Base-by-base conservation (phyloP, 2,329 filamentous ascomycete species). In the Ophiosphaerella herpotricha region DNA sequence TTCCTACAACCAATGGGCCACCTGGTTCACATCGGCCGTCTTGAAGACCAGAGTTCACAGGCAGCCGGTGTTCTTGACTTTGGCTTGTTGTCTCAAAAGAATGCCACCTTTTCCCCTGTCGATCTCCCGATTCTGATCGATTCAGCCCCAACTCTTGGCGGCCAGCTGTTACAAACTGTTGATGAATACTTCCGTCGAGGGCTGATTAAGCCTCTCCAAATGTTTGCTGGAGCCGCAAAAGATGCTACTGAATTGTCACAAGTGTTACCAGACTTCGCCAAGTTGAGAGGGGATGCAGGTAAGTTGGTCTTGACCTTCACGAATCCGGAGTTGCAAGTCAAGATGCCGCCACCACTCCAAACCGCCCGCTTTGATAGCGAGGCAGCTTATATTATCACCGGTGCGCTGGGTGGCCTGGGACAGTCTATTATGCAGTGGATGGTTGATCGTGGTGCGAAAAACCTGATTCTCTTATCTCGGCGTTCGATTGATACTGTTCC, bases 1-100 rank as follows among this genome's bases (percentile, higher is more conserved):
- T 52, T 42, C 33, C 7, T 68, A 26, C 65, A 65, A n/a, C 43
- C 48, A 11, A 61, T 63, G 35, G 69, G 69, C 2, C 55, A 61
- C 12, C 68, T 71, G 52, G 24, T 61, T 29, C 51, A 61, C 18
- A 40, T 62, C 9, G 57, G 58, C 3, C 43, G 39, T 16, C 5
- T 16, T 1, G 56, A 60, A 11, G 18, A 46, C 9, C 16, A 33
- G n/a, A 21, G 12, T 8, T 7, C 16, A 11, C 37, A 18, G 5
- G 40, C 7, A 14, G 24, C 49, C 13, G 26, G 29, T 11, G 21
- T 55, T 18, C 7, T 29, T 29, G 26, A 29, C 26, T 29, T 29
- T 11, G 26, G 26, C 26, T 38, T 43, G 23, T 14, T 38, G 11
- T 52, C 49, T 39, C 16, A 34, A 21, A 36, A 40, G 18, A 53